phyloP scores from a whole-genome alignment of 192 early-diverging fungal species.

The Linderina pennispora region DNA sequence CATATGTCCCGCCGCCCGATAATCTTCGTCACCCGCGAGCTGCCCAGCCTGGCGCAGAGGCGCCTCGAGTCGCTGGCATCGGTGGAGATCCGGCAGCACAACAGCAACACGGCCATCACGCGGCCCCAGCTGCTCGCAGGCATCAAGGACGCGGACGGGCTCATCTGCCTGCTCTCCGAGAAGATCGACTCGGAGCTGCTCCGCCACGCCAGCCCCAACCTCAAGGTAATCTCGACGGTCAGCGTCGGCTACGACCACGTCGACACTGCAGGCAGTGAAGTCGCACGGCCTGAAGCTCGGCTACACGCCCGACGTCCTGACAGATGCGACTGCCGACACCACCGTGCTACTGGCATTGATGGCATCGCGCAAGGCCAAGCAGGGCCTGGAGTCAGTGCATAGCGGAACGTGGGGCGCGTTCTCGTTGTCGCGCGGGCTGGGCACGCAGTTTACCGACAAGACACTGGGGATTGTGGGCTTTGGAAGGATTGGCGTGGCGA shows the following conservation, averaged over 20 bases:
- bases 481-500: conserved; percentile 75
- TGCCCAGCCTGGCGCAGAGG: conserved; percentile 46
- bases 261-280: conserved; percentile 48
- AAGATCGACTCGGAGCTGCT: conserved; percentile 67
- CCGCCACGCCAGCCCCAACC: conserved; percentile 54
- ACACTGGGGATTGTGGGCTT: conserved; percentile 81
- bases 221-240: conserved; percentile 71
- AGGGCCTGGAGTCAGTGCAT: conserved; percentile 36
- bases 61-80: conserved; percentile 40
- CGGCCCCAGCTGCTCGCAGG: conserved; percentile 46
- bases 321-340: conserved; percentile 82
- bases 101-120: conserved; percentile 43
- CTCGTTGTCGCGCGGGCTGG: conserved; percentile 37
- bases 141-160: conserved; percentile 46
- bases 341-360: conserved; percentile 70
- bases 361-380: conserved; percentile 61
- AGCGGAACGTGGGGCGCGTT: conserved; percentile 13
- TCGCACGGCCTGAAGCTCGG: conserved; percentile 54
- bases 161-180: conserved; percentile 66
- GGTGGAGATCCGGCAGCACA: conserved; percentile 55
- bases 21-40: conserved; percentile 47
- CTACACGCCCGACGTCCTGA: conserved; percentile 82
- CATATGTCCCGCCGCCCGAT: conserved; percentile 13
- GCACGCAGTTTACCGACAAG: conserved; percentile 68
- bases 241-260: conserved; percentile 85